A percentile compares a stretch with the other conserved stretches of the same genome.
These are phyloP conservation scores for Suhomyces xylopsoci DNA, from an alignment of 805 yeast genomes.

Conservation along the genomic window DNA sequence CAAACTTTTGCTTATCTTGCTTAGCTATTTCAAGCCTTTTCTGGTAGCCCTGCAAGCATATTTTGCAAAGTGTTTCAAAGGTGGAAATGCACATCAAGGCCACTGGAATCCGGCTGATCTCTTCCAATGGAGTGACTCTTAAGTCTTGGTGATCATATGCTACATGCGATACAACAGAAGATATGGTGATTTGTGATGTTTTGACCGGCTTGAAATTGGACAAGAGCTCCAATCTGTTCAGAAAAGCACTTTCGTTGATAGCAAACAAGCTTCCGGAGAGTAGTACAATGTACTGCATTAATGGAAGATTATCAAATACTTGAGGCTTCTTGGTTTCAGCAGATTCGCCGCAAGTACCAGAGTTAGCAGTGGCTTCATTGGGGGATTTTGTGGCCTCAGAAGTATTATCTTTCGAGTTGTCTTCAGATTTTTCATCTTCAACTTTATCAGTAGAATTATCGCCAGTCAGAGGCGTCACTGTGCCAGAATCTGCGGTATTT, in stretches of 20 bases:
- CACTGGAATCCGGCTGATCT: constrained; percentile 23
- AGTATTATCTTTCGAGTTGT: neutral
- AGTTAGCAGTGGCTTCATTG: constrained; percentile 3
- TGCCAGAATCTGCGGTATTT: neutral
- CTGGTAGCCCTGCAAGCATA: constrained; percentile 36
- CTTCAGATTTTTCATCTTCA: no score
- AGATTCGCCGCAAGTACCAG: constrained; percentile 34
- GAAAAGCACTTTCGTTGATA: constrained; percentile 34
- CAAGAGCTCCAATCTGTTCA: constrained; percentile 24
- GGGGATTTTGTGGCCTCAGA: neutral
- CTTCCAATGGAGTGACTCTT: constrained; percentile 27
- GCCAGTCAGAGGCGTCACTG: neutral
- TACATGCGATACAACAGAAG: constrained; percentile 35
- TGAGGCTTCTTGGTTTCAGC: neutral
- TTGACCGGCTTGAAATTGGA: constrained; percentile 28
- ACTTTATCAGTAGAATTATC: neutral
- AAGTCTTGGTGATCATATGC: constrained; percentile 41
- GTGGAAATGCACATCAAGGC: constrained; percentile 27
- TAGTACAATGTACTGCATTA: constrained; percentile 35
- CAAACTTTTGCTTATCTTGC: constrained; percentile 16
- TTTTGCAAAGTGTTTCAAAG: constrained; percentile 24
- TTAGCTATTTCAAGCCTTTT: constrained; percentile 31
- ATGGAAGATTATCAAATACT: constrained; percentile 17
- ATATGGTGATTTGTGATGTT: constrained; percentile 22
- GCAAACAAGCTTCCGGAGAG: constrained; percentile 32